Base-by-base conservation (phyloP, 1,284 basidiomycete genomes). In the Stygiomarasmius scandens region DNA sequence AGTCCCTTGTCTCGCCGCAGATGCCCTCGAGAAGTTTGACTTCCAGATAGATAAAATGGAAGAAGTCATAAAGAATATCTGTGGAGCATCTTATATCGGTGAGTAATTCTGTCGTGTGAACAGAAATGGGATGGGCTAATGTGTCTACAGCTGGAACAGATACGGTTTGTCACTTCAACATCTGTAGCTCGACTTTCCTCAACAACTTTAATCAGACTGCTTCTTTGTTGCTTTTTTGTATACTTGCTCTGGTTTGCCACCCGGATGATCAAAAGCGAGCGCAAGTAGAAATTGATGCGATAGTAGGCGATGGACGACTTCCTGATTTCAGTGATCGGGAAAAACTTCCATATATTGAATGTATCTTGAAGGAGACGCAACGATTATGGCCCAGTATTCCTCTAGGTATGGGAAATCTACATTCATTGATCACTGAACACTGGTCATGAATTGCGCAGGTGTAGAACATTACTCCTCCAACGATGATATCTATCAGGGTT, bases 221-320 rank as follows among this genome's bases (percentile, higher is more conserved):
- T 16, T 25, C 58, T 3, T 22, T 27, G 2, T 19, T 47, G 14
- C 24, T 24, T 16, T 49, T 43, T 2, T 44, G 55, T 34, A 22
- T 55, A 36, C 44, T 52, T n/a, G 61, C 56, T 2, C 52, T 55
- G 46, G 52, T 52, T 24, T 14, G 46, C 22, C 25, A 64, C 49
- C 63, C 64, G 1, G 62, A 63, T 5, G 44, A 61, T 10, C 56
- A 61, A 49, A 59, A 56, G 41, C 61, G 59, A 46, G 64, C 58
- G 6, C 64, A 64, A 22, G 60, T 47, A 1, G 63, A 58, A 12
- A 36, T 64, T 0, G 64, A 66, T 36, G 53, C 12, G 2, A 60
- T 56, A 14, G 29, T 63, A 16, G 63, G 61, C 16, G 3, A 2
- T 20, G 32, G 49, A 22, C 54, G 60, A 0, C 56, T 66, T 0